These are phyloP conservation scores for Mucor mucedo DNA, from an alignment of 371 early-diverging fungal genomes.

Conservation along the genomic window DNA sequence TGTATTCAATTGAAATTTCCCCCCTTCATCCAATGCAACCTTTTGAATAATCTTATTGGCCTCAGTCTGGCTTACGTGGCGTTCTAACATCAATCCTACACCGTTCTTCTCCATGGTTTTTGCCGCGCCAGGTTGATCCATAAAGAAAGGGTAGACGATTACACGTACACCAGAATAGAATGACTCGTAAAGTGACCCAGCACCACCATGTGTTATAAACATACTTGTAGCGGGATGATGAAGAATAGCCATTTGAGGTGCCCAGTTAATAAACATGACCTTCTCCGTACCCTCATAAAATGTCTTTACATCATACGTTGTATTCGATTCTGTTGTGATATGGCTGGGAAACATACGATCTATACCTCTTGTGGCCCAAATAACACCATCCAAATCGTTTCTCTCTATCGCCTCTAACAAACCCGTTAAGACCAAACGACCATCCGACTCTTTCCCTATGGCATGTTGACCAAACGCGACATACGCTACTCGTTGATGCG, in stretches of 20 bases:
- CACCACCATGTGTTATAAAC: constrained; percentile 49
- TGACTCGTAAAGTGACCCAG: constrained; percentile 40
- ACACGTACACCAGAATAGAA: constrained; percentile 36
- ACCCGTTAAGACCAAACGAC: constrained; percentile 25
- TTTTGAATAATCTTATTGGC: neutral
- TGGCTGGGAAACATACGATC: constrained; percentile 15
- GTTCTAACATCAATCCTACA: constrained; percentile 1
- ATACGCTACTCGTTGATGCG: constrained; percentile 33
- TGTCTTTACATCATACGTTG: constrained; percentile 1
- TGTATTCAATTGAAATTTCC: constrained; percentile 8
- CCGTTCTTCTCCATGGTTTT: constrained; percentile 12
- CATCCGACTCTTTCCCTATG: constrained; percentile 3
- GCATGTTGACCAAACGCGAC: constrained; percentile 46
- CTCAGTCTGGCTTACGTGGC: neutral
- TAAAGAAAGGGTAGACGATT: constrained; percentile 45
- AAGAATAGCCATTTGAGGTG: constrained; percentile 48
- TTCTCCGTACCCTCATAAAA: constrained; percentile 6
- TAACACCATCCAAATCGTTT: constrained; percentile 33
- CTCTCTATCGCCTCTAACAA: constrained; percentile 28
- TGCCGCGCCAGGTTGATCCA: constrained; percentile 37
- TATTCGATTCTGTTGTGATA: constrained; percentile 5
- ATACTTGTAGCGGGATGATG: constrained; percentile 31
- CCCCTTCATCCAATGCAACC: constrained; percentile 8
- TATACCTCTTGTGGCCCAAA: constrained; percentile 33
- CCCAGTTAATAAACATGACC: constrained; percentile 31